These are phyloP conservation scores for Fusarium newnesense DNA, from an alignment of 2,329 filamentous ascomycete species.

Conservation along the genomic window DNA sequence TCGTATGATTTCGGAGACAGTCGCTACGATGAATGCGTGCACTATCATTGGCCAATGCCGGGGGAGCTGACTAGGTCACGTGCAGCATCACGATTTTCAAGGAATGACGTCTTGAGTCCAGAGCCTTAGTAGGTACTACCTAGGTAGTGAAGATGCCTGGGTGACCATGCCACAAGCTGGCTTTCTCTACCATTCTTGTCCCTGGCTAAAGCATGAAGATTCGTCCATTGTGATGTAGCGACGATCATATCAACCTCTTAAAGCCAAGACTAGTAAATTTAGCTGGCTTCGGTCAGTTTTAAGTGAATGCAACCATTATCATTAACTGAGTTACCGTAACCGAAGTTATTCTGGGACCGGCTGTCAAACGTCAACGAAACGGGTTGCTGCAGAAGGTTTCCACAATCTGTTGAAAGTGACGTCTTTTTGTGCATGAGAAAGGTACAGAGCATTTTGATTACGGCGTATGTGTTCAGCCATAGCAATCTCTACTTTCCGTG, in stretches of 20 bases:
- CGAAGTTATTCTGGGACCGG: slow-evolving; percentile 13
- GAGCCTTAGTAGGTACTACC: background rate
- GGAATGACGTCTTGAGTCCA: slow-evolving; percentile 31
- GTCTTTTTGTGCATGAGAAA: slow-evolving; percentile 19
- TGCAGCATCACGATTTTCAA: slow-evolving; percentile 4
- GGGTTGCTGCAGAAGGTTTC: slow-evolving; percentile 32
- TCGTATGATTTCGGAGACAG: slow-evolving; percentile 48
- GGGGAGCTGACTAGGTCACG: slow-evolving; percentile 32
- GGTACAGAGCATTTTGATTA: background rate
- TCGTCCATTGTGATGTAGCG: slow-evolving; percentile 31
- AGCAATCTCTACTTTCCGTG: slow-evolving; percentile 13
- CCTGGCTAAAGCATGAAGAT: slow-evolving; percentile 19
- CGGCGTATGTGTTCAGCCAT: slow-evolving; percentile 13
- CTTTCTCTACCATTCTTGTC: slow-evolving; percentile 1
- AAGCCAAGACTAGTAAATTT: slow-evolving; percentile 16
- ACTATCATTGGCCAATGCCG: slow-evolving; percentile 45
- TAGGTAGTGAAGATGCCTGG: background rate
- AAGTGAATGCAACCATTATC: slow-evolving; percentile 23
- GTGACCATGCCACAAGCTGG: slow-evolving; percentile 3
- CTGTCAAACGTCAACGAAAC: slow-evolving; percentile 31
- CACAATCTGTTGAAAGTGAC: slow-evolving; percentile 23
- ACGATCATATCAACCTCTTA: slow-evolving; percentile 22
- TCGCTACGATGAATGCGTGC: slow-evolving; percentile 30
- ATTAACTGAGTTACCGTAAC: slow-evolving; percentile 16
- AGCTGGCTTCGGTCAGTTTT: background rate